Evolutionary conservation across 176 grass and related monocot genomes (phyloP).

Genomic region (Zoysia japonica): DNA sequence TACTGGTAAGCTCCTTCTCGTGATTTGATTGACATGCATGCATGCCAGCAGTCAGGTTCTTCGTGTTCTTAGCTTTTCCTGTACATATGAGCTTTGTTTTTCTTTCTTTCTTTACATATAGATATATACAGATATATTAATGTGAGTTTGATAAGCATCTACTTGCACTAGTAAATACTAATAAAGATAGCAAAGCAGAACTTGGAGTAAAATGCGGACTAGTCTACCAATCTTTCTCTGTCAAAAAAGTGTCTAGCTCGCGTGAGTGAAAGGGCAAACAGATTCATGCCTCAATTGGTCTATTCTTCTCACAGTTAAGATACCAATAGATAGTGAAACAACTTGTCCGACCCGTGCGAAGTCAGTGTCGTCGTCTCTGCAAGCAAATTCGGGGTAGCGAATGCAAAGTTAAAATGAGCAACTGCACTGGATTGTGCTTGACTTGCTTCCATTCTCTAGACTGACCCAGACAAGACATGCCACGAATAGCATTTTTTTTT

Average conservation of each 20-base stretch:
- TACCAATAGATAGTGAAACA: too few species aligned
- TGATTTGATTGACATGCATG: neutral
- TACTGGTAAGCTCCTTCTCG: conserved; percentile 46
- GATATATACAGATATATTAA: too few species aligned
- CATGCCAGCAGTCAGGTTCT: neutral
- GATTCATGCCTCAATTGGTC: neutral
- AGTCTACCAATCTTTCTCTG: too few species aligned
- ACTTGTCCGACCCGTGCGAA: neutral
- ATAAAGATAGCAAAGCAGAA: too few species aligned
- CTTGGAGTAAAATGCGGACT: too few species aligned
- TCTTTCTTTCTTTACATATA: too few species aligned
- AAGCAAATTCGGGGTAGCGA: neutral
- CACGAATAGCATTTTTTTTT: neutral
- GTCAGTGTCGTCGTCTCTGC: neutral
- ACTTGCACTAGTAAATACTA: too few species aligned
- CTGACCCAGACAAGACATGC: neutral
- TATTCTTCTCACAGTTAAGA: neutral
- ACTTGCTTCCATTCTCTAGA: neutral
- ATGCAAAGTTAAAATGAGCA: neutral
- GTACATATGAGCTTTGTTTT: too few species aligned
- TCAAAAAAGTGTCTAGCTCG: too few species aligned
- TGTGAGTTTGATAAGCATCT: too few species aligned
- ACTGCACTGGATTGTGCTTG: neutral
- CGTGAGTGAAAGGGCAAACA: neutral
- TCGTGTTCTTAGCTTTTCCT: too few species aligned